Base-by-base conservation (phyloP, 371 early-diverging fungal genomes). In the Syncephalastrum sp. region DNA sequence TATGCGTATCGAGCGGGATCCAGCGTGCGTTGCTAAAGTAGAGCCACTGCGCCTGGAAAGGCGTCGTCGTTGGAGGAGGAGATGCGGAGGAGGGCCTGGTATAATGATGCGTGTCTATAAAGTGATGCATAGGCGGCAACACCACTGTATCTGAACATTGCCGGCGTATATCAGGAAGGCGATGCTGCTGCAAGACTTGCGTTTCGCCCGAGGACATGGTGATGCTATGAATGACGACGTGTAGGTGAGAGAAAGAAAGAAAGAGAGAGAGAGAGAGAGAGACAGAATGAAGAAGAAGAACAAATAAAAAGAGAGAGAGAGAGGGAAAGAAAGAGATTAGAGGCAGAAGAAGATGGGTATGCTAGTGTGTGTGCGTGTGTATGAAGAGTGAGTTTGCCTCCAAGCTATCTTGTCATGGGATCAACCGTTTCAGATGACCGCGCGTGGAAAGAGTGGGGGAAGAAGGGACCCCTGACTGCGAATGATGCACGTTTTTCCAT, bases 41-140 rank as follows among this genome's bases (percentile, higher is more conserved):
- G 15, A 65, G 52, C 66, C 66, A 65, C 52, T 65, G 66, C 5
- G 63, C 63, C 33, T 63, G 63, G 24, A 63, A 63, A 33, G 38
- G 5, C 6, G 38, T 33, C 12, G 38, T 17, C 53, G 53, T 25
- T 19, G n/a, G 50, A 42, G 53, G 21, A 21, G 53, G 38, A 16
- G 53, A 21, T 1, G 53, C 14, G 6, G 42, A 53, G 42, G 50
- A 50, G 8, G 29, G n/a, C 27, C 15, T 23, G 49, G 49, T 21
- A 21, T 16, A 49, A 15, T 10, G 23, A 23, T 33, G 10, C 10
- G 38, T 33, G 8, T 33, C 38, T 33, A 10, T 10, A 33, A 33
- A 10, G 10, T 33, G 38, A 3, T 12, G 38, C 38, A 33, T 33
- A 10, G 38, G 8, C 12, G 38, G 38, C 38, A 33, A 33, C 2